Base-by-base conservation (phyloP, 225 moss, liverwort and hornwort genomes). In the Antitrichia curtipendula region DNA sequence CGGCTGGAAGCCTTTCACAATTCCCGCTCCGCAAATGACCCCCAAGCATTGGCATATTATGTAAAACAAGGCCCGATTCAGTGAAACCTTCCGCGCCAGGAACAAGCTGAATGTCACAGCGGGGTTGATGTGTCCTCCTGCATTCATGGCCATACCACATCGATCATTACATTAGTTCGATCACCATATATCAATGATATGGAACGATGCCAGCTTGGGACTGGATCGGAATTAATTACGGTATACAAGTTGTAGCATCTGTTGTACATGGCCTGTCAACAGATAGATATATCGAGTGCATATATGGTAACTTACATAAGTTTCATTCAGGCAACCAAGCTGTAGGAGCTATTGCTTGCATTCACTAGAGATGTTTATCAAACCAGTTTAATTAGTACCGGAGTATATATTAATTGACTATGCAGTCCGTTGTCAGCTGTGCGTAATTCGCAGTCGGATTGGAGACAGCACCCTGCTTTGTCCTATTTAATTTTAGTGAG, bases 111-210 rank as follows among this genome's bases (percentile, higher is more conserved):
- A 91, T 18, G 92, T 91, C 40, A 91, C 91, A 4, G 89, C 91
- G 7, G 91, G 89, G 38, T 92, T 92, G 85, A 92, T 91, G 73
- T 92, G 92, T 9, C 92, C 92, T 63, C 92, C 92, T 92, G 65
- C 80, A 82, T n/a, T 16, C 76, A 21, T 17, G 54, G 25, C 50
- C 50, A 53, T 22, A 52, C 52, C 76, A 36, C 23, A 36, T 52
- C 34, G 23, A 22, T 23, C 53, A 36, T 23, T 22, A 13, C 3
- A 52, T 17, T 19, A 32, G 52, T 50, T 52, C 21, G 34, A 75
- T 50, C 16, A 38, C 27, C 27, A 38, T 78, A 16, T 8, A 27
- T 27, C 27, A 56, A 78, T 27, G 38, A 56, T 20, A 76, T 6
- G 52, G 53, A 52, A 53, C 24, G 53, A 14, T 23, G 36, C 24